Base-by-base conservation (phyloP, 139 green algal genomes). In the Micromonas commoda region DNA sequence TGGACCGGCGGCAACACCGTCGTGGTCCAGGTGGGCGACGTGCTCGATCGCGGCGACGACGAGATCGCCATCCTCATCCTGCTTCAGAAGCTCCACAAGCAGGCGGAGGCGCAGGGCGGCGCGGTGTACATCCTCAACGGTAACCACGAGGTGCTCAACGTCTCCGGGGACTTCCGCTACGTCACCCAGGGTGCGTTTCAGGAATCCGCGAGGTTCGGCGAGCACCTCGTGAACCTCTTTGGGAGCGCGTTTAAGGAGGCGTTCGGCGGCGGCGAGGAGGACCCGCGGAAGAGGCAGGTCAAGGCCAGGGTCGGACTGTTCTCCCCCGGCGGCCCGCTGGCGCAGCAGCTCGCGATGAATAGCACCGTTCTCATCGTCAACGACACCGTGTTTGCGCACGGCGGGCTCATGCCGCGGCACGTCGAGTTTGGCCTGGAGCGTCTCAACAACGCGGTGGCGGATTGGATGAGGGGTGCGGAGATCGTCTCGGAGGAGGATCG, bases 331-430 rank as follows among this genome's bases (percentile, higher is more conserved):
- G 88, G 89, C 1, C 80, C 83, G 3, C 54, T 98, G 1, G 85
- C 93, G 0, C 73, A 69, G 28, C 83, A 93, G 9, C 97, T 99
- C 0, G 92, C 93, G 2, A 79, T 73, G 0, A 85, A 96, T 78
- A 90, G 91, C 1, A 81, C 85, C 82, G 66, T 77, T 20, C 79
- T 92, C 33, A 85, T 90, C 74, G 86, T 94, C 13, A 94, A 95
- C 63, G 89, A 83, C 82, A 96, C 88, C 5, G 78, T 99, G 33
- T 99, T 99, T 88, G 95, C 94, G 45, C 95, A 99, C 77, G 95
- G 93, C 4, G 95, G 95, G 16, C 67, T 98, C 29, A 87, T 97
- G 78, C 93, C 92, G 0, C 53, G 85, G 9, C 95, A 99, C 82
- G 91, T 94, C 1, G 86, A 93, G 26, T 92, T 96, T 61, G 95